phyloP scores from a whole-genome alignment of 176 grass and related monocot species.

The Oryza brachyantha region DNA sequence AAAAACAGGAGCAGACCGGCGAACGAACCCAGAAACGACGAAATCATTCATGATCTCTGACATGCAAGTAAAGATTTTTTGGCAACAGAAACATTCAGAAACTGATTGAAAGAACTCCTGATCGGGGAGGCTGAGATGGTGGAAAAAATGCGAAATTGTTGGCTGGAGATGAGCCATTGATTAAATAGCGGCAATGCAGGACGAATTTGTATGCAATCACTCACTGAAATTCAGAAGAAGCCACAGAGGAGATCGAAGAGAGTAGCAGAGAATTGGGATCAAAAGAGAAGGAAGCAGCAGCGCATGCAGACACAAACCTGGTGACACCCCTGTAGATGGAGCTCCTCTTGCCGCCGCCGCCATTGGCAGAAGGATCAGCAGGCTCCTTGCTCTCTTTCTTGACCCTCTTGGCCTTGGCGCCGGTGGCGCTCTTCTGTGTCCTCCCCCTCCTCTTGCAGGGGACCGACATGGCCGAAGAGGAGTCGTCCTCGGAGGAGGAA shows the following conservation, averaged over 20 bases:
- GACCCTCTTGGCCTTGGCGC: conserved; percentile 52
- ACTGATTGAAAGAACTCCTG: background rate
- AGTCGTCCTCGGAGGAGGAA: conserved; percentile 17
- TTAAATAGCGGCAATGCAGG: conserved; percentile 14
- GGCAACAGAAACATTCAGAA: background rate
- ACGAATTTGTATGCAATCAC: no score
- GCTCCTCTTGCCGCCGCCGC: conserved; percentile 69
- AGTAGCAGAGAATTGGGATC: background rate
- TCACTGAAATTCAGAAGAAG: no score
- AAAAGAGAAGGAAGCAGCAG: background rate
- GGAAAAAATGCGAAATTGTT: background rate
- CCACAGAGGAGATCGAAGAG: background rate
- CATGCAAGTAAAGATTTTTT: conserved; percentile 20
- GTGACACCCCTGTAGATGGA: conserved; percentile 89
- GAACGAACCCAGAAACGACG: background rate
- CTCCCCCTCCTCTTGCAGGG: conserved; percentile 1
- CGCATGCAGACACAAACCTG: conserved; percentile 47
- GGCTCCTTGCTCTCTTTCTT: conserved; percentile 26
- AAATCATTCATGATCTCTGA: no score
- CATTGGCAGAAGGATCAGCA: conserved; percentile 16
- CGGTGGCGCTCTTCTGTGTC: conserved; percentile 11
- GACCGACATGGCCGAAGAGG: conserved; percentile 12
- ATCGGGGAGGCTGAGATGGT: no score
- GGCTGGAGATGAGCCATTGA: background rate
- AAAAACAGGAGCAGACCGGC: background rate